Percentiles rank a stretch among this genome's conserved stretches.
These are phyloP conservation scores for Globisporangium parvum DNA, from an alignment of 352 stramenopile genomes.

Conservation along the genomic window DNA sequence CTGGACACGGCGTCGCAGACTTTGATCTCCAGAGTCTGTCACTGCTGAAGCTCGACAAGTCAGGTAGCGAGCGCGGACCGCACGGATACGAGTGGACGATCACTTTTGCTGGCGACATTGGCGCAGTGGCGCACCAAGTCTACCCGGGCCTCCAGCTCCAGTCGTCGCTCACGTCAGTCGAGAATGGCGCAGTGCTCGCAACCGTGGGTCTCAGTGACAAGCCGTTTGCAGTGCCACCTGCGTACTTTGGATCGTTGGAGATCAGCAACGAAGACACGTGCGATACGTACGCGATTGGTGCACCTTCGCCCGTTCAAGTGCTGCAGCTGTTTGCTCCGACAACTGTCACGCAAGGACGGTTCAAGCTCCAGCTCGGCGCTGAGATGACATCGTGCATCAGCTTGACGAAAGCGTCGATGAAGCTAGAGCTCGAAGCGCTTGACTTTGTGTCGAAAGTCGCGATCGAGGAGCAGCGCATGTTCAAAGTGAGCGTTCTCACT, in stretches of 20 bases:
- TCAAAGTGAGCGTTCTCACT: constrained; percentile 53
- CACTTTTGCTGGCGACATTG: constrained; percentile 46
- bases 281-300: constrained; percentile 61
- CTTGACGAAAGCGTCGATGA: constrained; percentile 29
- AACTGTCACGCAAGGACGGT: constrained; percentile 47
- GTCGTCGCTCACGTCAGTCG: constrained; percentile 43
- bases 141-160: constrained; percentile 48
- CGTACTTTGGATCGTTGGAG: constrained; percentile 45
- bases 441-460: constrained; percentile 35
- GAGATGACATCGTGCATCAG: constrained; percentile 51
- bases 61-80: constrained; percentile 29
- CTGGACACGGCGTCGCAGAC: constrained; percentile 18
- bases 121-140: constrained; percentile 20
- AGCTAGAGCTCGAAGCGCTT: constrained; percentile 32
- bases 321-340: constrained; percentile 63
- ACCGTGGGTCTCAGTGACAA: constrained; percentile 21
- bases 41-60: constrained; percentile 36
- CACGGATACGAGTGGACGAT: constrained; percentile 69
- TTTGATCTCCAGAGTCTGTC: constrained; percentile 22
- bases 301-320: constrained; percentile 54
- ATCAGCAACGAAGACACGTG: constrained; percentile 51
- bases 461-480: constrained; percentile 42
- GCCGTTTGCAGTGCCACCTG: constrained; percentile 19
- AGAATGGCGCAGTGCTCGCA: constrained; percentile 19
- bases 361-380: constrained; percentile 46